These are phyloP conservation scores for Coemansia sp. DNA, from an alignment of 192 early-diverging fungal species.

Conservation along the genomic window DNA sequence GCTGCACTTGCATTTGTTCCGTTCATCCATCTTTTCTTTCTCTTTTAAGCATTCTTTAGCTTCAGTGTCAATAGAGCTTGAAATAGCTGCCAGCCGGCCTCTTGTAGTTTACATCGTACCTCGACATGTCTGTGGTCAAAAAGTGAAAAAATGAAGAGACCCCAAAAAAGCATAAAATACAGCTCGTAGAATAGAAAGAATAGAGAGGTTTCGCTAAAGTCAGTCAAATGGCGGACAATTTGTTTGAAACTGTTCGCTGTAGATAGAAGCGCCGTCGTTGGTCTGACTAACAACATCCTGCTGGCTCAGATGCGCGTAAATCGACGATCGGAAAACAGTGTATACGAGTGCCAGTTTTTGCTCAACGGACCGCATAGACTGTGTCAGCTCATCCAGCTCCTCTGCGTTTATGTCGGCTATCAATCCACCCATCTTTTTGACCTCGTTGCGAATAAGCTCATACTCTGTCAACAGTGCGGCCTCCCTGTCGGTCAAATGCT, in stretches of 20 bases:
- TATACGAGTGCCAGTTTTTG: constrained; percentile 53
- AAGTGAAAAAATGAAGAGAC: neutral
- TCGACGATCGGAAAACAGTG: constrained; percentile 53
- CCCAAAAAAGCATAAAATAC: neutral
- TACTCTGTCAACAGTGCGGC: constrained; percentile 52
- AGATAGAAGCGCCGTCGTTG: constrained; percentile 22
- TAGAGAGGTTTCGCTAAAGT: neutral
- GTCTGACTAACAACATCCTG: constrained; percentile 30
- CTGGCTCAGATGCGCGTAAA: constrained; percentile 52
- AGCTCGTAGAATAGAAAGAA: neutral
- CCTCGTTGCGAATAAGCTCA: constrained; percentile 53
- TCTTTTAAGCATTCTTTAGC: neutral
- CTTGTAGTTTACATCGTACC: neutral
- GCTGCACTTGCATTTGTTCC: neutral
- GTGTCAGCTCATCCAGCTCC: constrained; percentile 48
- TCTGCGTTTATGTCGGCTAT: constrained; percentile 52
- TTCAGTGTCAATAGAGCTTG: neutral
- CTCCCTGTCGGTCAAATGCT: constrained; percentile 49
- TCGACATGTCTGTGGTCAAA: neutral
- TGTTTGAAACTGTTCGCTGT: constrained; percentile 50
- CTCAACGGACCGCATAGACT: constrained; percentile 55
- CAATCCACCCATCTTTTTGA: constrained; percentile 48
- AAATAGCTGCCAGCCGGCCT: neutral
- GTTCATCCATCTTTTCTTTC: neutral
- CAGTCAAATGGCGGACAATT: constrained; percentile 55